Evolutionary conservation across 106 monocot species (phyloP).

Genomic region (Allium sativum): DNA sequence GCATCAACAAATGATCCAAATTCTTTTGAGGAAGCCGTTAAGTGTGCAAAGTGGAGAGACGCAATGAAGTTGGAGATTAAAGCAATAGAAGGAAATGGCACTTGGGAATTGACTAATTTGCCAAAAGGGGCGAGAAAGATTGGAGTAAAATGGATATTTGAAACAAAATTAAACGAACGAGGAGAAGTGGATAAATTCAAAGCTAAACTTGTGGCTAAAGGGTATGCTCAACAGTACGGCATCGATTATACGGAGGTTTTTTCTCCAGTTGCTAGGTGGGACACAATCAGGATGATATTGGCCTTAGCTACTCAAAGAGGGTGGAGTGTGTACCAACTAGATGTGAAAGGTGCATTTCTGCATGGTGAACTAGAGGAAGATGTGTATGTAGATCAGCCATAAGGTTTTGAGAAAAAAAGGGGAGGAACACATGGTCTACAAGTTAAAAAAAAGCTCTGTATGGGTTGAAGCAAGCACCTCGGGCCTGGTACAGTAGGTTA

Average conservation of each 20-base stretch:
- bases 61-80: not conserved
- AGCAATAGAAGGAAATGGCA: not conserved
- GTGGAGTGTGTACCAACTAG: not conserved
- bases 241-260: constrained; percentile 1
- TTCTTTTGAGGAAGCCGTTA: not conserved
- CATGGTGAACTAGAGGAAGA: not conserved
- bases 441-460: not conserved
- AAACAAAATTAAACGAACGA: not conserved
- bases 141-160: not conserved
- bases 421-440: not conserved
- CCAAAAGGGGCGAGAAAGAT: not conserved
- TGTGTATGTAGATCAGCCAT: not conserved
- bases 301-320: not conserved
- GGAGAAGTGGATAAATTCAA: not conserved
- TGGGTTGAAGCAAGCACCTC: not conserved
- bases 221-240: not conserved
- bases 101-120: not conserved
- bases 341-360: not conserved
- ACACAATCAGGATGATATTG: not conserved
- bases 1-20: not conserved
- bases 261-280: not conserved
- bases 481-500: not conserved
- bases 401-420: not conserved
- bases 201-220: not conserved
- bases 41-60: not conserved